Base-by-base conservation (phyloP, 2,329 filamentous ascomycete species). In the Nigrospora oryzae region DNA sequence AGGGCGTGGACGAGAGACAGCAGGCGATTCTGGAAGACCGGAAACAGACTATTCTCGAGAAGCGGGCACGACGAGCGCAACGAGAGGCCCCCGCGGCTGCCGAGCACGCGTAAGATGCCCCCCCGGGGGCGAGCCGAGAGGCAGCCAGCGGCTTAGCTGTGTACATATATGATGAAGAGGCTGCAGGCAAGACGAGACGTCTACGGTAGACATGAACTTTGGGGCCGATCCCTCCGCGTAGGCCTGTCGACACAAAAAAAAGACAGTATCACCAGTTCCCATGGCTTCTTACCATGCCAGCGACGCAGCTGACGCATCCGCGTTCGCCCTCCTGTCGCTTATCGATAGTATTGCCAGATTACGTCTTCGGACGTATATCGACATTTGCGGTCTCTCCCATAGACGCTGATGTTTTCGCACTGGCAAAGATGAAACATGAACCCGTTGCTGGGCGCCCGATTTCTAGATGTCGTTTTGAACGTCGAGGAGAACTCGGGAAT, bases 1-100 rank as follows among this genome's bases (percentile, higher is more conserved):
- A 90, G 72, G 87, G 88, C 51, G 87, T 97, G 46, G 89, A 96
- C 66, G 73, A 87, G 60, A 77, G 82, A 63, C 91, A 97, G 69
- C 77, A 84, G 55, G 78, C 79, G 53, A 77, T 89, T 51, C 72
- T 98, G 48, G 72, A 75, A 53, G 85, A 91, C 62, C 83, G 90
- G 62, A 90, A 89, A 73, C 76, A 86, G 55, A 67, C 75, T 45
- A 75, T 98, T 53, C 71, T 97, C 47, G 90, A 95, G 73, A 97
- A 97, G 83, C 77, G 93, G 63, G 83, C 83, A 64, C 76, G 89
- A 67, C 83, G 84, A 63, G 83, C 83, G 48, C 77, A 82, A 63
- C 71, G 80, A 46, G 80, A 86, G 60, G 77, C 64, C n/a, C 63
- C 67, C 35, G 51, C 51, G 36, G 35, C 42, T 8, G 49, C 49